Evolutionary conservation across 176 grass and related monocot genomes (phyloP).

Genomic region (Eleusine indica): DNA sequence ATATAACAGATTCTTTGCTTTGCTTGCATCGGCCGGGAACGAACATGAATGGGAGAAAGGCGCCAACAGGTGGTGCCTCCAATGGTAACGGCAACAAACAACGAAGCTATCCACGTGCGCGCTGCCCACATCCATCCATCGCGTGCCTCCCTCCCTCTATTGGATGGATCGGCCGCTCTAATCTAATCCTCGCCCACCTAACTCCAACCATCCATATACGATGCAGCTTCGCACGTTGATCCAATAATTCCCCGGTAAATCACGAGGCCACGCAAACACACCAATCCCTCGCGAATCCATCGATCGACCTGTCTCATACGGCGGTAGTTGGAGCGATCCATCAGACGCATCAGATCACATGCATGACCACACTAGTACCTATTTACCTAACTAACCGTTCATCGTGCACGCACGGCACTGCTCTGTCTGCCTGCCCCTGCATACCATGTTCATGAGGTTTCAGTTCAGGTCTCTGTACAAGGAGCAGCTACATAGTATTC

Average conservation of each 20-base stretch:
- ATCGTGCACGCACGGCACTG: neutral
- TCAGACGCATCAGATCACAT: slow-evolving; percentile 34
- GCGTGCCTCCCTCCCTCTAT: too few relatives aligned
- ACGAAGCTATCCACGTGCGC: slow-evolving; percentile 26
- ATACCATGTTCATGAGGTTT: neutral
- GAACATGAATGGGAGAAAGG: neutral
- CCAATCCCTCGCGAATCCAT: too few relatives aligned
- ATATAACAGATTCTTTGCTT: slow-evolving; percentile 14
- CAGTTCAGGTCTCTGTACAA: neutral
- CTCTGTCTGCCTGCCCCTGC: slow-evolving; percentile 5
- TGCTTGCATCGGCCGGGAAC: neutral
- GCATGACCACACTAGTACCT: neutral
- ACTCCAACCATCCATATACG: neutral
- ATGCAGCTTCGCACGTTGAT: too few relatives aligned
- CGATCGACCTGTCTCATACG: too few relatives aligned
- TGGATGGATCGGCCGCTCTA: neutral
- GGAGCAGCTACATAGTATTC: neutral
- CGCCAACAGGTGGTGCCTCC: neutral
- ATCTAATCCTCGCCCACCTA: neutral
- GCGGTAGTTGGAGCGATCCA: slow-evolving; percentile 23
- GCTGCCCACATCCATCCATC: neutral
- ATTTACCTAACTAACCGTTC: neutral
- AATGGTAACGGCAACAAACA: neutral
- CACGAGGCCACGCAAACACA: too few relatives aligned
- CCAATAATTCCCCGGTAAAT: too few relatives aligned